These are phyloP conservation scores for Hypericum perforatum DNA, from an alignment of 345 rosid genomes.

Conservation along the genomic window DNA sequence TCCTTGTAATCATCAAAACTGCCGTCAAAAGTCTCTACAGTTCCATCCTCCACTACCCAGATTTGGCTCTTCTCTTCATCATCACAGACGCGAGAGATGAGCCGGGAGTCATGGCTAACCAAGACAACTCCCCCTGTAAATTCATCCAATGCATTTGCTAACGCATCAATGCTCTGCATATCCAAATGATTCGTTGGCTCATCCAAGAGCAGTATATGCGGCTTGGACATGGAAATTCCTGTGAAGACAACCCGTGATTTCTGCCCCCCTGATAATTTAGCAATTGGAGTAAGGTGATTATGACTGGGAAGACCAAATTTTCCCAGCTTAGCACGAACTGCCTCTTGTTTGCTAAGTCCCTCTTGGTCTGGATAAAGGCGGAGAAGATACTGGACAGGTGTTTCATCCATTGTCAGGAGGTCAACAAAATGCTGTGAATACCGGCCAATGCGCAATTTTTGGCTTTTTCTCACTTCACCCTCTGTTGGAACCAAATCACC, in stretches of 20 bases:
- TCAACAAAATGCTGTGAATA: slow-evolving; percentile 97
- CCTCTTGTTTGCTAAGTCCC: slow-evolving; percentile 92
- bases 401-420: slow-evolving; percentile 78
- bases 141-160: slow-evolving; percentile 89
- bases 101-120: slow-evolving; percentile 91
- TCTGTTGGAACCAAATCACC: slow-evolving; percentile 75
- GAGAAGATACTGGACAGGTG: slow-evolving; percentile 90
- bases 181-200: slow-evolving; percentile 96
- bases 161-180: slow-evolving; percentile 93
- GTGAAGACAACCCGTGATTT: slow-evolving; percentile 89
- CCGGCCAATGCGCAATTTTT: slow-evolving; percentile 83
- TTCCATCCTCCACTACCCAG: slow-evolving; percentile 90
- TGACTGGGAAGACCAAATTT: slow-evolving; percentile 89
- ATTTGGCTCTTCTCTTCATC: slow-evolving; percentile 79
- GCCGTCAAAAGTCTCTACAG: slow-evolving; percentile 46
- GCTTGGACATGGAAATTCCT: slow-evolving; percentile 84
- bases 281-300: slow-evolving; percentile 81
- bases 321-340: slow-evolving; percentile 91
- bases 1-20: slow-evolving; percentile 80
- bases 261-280: slow-evolving; percentile 86
- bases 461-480: slow-evolving; percentile 82
- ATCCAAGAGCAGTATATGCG: slow-evolving; percentile 77
- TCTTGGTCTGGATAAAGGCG: slow-evolving; percentile 94
- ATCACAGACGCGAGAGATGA: slow-evolving; percentile 78
- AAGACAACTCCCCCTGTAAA: slow-evolving; percentile 84